These are phyloP conservation scores for Pseudevernia furfuracea DNA, from an alignment of 495 filamentous ascomycete species.

Conservation along the genomic window DNA sequence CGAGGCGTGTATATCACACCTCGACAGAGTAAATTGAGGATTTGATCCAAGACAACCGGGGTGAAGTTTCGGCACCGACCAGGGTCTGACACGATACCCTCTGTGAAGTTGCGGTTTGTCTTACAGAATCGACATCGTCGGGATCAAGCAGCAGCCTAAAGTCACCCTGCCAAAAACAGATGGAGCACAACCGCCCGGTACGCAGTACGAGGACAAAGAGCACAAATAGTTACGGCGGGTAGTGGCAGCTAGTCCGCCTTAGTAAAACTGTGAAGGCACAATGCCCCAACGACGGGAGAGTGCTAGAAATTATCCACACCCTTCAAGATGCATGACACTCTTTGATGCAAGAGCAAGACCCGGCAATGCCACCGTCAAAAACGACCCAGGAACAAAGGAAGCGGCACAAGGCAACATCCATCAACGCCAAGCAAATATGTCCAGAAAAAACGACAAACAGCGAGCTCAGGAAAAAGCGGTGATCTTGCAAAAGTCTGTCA, in stretches of 20 bases:
- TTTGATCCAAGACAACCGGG: background rate
- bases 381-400: background rate
- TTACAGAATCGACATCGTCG: background rate
- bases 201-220: background rate
- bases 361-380: background rate
- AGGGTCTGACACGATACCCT: background rate
- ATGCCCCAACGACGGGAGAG: background rate
- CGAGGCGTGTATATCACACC: background rate
- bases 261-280: background rate
- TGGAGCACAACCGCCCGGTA: background rate
- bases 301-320: background rate
- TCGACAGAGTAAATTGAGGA: background rate
- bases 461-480: background rate
- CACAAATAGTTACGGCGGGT: background rate
- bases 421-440: background rate
- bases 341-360: background rate
- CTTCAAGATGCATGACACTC: background rate
- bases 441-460: background rate
- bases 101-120: background rate
- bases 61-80: background rate
- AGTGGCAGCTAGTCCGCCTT: background rate
- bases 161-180: background rate
- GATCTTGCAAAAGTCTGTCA: background rate
- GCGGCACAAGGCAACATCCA: background rate
- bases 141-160: background rate